Evolutionary conservation across 768 basidiomycete genomes (phyloP).

Genomic region (Dendrothele bispora): DNA sequence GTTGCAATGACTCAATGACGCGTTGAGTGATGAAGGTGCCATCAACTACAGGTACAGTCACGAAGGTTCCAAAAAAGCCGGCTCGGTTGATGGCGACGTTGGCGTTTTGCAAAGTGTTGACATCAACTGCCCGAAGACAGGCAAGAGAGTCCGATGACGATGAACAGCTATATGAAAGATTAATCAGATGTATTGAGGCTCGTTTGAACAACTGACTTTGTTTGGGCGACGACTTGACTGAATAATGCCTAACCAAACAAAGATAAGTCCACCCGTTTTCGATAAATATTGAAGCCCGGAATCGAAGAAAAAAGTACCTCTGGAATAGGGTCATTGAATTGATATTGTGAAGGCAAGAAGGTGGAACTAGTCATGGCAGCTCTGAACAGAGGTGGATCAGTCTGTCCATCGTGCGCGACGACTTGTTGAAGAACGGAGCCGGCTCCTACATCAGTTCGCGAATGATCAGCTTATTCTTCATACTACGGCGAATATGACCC

Average conservation of each 20-base stretch:
- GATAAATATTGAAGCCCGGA: background rate
- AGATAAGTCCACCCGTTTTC: no score
- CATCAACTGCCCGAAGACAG: conserved; percentile 39
- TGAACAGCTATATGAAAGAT: conserved; percentile 29
- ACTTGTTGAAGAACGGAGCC: conserved; percentile 34
- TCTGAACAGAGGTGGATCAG: conserved; percentile 39
- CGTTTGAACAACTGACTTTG: conserved; percentile 34
- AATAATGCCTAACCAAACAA: conserved; percentile 28
- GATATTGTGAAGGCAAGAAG: conserved; percentile 46
- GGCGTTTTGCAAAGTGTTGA: conserved; percentile 26
- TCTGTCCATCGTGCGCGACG: conserved; percentile 30
- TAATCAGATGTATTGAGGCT: background rate
- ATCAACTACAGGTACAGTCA: conserved; percentile 47
- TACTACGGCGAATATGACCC: background rate
- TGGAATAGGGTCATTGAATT: conserved; percentile 40
- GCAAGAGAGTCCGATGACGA: conserved; percentile 29
- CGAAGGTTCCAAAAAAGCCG: conserved; percentile 38
- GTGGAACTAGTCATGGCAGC: conserved; percentile 45
- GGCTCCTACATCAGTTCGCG: conserved; percentile 19
- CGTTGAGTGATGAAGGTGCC: conserved; percentile 43
- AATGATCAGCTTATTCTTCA: background rate
- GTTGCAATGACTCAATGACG: conserved; percentile 35
- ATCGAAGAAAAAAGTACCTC: conserved; percentile 29
- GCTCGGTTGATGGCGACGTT: conserved; percentile 30
- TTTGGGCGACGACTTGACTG: conserved; percentile 29